phyloP scores from a whole-genome alignment of 345 rosid species.

The Eucalyptus camaldulensis region DNA sequence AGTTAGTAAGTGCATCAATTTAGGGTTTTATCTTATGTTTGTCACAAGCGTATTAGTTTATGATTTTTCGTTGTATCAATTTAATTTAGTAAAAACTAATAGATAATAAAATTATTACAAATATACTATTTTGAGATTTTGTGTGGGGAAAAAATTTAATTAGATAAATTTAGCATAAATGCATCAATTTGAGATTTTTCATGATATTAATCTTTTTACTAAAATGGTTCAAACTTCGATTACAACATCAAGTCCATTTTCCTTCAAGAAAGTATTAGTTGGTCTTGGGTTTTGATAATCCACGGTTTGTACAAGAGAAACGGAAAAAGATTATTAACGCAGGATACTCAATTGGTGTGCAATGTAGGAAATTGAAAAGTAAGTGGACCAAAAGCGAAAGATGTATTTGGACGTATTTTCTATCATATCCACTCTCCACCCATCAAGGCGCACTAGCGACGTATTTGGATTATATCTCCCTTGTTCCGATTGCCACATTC shows the following conservation, averaged over 20 bases:
- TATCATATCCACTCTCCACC: not conserved
- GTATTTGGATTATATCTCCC: too few relatives aligned
- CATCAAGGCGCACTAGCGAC: not conserved
- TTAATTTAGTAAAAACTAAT: too few relatives aligned
- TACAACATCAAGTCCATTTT: not conserved
- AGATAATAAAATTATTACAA: too few relatives aligned
- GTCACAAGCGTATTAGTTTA: too few relatives aligned
- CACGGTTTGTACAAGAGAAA: not conserved
- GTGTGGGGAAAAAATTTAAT: too few relatives aligned
- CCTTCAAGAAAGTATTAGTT: not conserved
- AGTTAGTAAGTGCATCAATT: too few relatives aligned
- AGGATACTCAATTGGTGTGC: too few relatives aligned
- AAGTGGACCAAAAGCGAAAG: not conserved
- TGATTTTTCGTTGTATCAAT: too few relatives aligned
- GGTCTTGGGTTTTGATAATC: not conserved
- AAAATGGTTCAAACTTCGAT: not conserved
- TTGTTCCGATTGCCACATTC: not conserved
- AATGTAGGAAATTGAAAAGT: not conserved
- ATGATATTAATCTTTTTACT: not conserved
- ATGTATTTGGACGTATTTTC: not conserved
- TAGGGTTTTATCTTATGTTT: too few relatives aligned
- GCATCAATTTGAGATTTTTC: accelerated
- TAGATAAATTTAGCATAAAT: too few relatives aligned
- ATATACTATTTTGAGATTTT: too few relatives aligned
- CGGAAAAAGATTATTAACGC: too few relatives aligned